Percentiles rank a stretch among this genome's conserved stretches.
Evolutionary conservation across 1,284 basidiomycete species (phyloP).

Genomic region (Waitea zeae): DNA sequence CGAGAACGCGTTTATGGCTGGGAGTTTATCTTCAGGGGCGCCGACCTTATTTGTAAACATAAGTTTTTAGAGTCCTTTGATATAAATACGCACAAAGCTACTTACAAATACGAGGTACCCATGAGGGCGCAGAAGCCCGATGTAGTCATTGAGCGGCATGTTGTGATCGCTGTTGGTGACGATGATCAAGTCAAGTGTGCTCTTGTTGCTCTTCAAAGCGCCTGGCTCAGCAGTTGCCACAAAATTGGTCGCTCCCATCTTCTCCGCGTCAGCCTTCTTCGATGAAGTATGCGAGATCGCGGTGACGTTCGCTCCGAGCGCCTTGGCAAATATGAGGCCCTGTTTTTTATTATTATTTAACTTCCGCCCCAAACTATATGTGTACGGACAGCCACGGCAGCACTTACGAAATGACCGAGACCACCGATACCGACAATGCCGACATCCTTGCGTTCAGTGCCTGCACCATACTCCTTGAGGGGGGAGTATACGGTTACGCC

Average conservation of each 20-base stretch:
- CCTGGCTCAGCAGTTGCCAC: slow-evolving; percentile 19
- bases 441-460: slow-evolving; percentile 43
- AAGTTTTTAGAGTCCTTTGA: neutral
- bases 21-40: slow-evolving; percentile 28
- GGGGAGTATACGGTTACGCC: slow-evolving; percentile 56
- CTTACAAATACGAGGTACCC: slow-evolving; percentile 29
- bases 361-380: no score
- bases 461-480: slow-evolving; percentile 39
- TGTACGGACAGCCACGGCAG: no score
- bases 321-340: slow-evolving; percentile 38
- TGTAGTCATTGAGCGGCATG: slow-evolving; percentile 18
- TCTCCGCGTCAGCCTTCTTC: slow-evolving; percentile 47
- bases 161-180: slow-evolving; percentile 21
- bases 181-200: slow-evolving; percentile 44
- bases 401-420: slow-evolving; percentile 17
- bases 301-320: slow-evolving; percentile 42
- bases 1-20: slow-evolving; percentile 17
- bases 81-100: neutral
- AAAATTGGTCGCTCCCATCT: slow-evolving; percentile 41
- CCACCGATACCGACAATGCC: slow-evolving; percentile 53
- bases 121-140: slow-evolving; percentile 31
- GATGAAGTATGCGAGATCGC: slow-evolving; percentile 46
- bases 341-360: slow-evolving; percentile 8
- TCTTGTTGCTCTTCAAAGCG: slow-evolving; percentile 19
- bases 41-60: slow-evolving; percentile 19